Conservation (phyloP, 2,329 filamentous ascomycete species). For the Fusarium begoniae region DNA sequence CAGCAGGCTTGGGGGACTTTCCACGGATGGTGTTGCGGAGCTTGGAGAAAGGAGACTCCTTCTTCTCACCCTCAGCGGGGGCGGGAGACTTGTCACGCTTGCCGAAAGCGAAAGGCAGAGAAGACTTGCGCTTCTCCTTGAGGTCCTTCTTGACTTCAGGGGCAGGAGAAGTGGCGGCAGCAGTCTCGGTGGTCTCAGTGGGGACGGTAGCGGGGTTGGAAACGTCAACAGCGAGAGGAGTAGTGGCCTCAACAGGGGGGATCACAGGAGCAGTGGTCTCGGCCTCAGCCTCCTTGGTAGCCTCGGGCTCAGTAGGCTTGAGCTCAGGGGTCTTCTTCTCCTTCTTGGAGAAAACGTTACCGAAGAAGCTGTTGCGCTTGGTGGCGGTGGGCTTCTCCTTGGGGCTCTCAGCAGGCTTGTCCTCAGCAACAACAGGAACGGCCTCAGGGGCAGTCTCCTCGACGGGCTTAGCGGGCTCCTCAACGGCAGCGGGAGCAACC, state of each 20-base stretch:
- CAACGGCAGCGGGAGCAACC: slow-evolving; percentile 54
- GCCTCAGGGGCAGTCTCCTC: slow-evolving; percentile 52
- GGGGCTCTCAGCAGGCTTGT: slow-evolving; percentile 52
- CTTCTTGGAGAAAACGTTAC: slow-evolving; percentile 61
- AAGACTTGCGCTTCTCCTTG: slow-evolving; percentile 87
- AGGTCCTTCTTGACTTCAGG: slow-evolving; percentile 68
- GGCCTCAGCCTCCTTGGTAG: slow-evolving; percentile 58
- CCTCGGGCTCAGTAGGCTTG: slow-evolving; percentile 52
- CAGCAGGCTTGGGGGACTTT: slow-evolving; percentile 53
- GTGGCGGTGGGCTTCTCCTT: slow-evolving; percentile 55
- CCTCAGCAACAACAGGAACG: slow-evolving; percentile 42
- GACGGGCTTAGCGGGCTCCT: slow-evolving; percentile 38
- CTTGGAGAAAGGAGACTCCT: slow-evolving; percentile 67
- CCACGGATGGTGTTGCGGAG: slow-evolving; percentile 65
- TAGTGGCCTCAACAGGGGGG: slow-evolving; percentile 65
- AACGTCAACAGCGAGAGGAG: slow-evolving; percentile 66
- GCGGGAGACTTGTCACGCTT: slow-evolving; percentile 75
- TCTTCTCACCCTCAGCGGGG: slow-evolving; percentile 70
- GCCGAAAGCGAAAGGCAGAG: slow-evolving; percentile 77
- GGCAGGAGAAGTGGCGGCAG: slow-evolving; percentile 52
- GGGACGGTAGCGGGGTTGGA: slow-evolving; percentile 57
- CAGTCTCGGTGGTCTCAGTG: slow-evolving; percentile 57
- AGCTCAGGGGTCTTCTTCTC: slow-evolving; percentile 68
- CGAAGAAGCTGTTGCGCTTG: slow-evolving; percentile 69
- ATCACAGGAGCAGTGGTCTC: slow-evolving; percentile 67